Evolutionary conservation across 352 stramenopile species (phyloP), one percentile per base, ranked within the genome.

Genomic region (Pythium brachiatum): DNA sequence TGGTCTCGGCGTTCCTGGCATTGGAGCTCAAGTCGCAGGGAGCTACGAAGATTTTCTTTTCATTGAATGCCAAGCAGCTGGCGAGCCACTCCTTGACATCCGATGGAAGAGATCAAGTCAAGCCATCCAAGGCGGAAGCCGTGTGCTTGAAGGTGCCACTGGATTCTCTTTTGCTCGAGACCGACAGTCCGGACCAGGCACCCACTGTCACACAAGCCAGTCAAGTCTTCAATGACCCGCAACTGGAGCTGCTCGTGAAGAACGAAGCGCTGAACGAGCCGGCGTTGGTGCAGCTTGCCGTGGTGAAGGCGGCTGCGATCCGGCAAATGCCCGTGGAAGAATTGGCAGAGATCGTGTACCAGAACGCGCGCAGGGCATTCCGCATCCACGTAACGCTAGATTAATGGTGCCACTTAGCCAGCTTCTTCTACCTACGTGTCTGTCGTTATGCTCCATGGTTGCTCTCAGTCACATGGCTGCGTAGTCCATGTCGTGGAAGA

Each of bases 401-500:
- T 43, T 25, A 43, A 25, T 34, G 29, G 29, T n/a, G n/a, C n/a
- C n/a, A n/a, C n/a, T n/a, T n/a, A n/a, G n/a, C n/a, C n/a, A n/a
- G n/a, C n/a, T n/a, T n/a, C n/a, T n/a, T n/a, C n/a, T n/a, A n/a
- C n/a, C n/a, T n/a, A n/a, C n/a, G n/a, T n/a, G n/a, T n/a, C n/a
- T n/a, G n/a, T n/a, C n/a, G 46, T 32, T 23, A n/a, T 53, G 4
- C 23, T 32, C n/a, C 46, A 53, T 31, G 46, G 26, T 36, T 16
- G 12, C 20, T 54, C 11, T 53, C 50, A 23, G 20, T 71, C 71
- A 91, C 60, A 91, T 91, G 26, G 82, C 82, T 32, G 82, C 82
- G 47, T 90, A 90, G 67, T 89, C 79, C 79, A 90, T 87, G 25
- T 91, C 79, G 29, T 69, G 81, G 63, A 78, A 84, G 43, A 89